These are phyloP conservation scores for Fusarium bactridioides DNA, from an alignment of 2,329 filamentous ascomycete genomes.

Conservation along the genomic window DNA sequence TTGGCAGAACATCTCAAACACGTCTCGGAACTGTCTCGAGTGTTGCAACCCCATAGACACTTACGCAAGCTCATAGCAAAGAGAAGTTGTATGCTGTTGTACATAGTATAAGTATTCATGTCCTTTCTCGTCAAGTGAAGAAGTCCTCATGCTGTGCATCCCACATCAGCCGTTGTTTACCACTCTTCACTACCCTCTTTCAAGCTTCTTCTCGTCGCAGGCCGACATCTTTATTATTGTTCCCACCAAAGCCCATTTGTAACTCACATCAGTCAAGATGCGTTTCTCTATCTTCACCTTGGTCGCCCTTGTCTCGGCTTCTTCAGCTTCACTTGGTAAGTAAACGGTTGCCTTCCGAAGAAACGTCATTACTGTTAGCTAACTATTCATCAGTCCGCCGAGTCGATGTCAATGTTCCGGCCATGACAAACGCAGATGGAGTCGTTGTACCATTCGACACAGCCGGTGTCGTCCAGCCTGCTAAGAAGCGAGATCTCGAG, in stretches of 20 bases:
- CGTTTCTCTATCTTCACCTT: slow-evolving; percentile 59
- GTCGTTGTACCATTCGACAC: slow-evolving; percentile 56
- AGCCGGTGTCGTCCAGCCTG: slow-evolving; percentile 52
- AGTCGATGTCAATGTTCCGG: slow-evolving; percentile 47
- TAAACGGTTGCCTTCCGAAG: background rate
- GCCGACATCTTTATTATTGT: slow-evolving; percentile 53
- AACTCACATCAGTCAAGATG: slow-evolving; percentile 54
- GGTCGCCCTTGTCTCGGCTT: slow-evolving; percentile 56
- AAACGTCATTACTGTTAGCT: background rate
- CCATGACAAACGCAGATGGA: slow-evolving; percentile 58
- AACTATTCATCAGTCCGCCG: slow-evolving; percentile 23
- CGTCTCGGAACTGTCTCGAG: slow-evolving; percentile 27
- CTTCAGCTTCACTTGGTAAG: slow-evolving; percentile 51
- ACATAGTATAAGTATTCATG: slow-evolving; percentile 16
- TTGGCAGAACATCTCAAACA: slow-evolving; percentile 8
- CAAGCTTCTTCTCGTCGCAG: slow-evolving; percentile 55
- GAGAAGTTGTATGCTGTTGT: no score
- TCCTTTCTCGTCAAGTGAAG: background rate
- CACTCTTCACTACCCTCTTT: background rate
- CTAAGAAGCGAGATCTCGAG: slow-evolving; percentile 34
- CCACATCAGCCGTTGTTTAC: background rate
- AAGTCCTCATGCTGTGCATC: slow-evolving; percentile 7
- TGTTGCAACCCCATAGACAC: background rate
- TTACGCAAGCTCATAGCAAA: background rate
- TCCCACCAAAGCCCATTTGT: slow-evolving; percentile 20